phyloP scores from a whole-genome alignment of 345 rosid genomes.

The Combretum micranthum region DNA sequence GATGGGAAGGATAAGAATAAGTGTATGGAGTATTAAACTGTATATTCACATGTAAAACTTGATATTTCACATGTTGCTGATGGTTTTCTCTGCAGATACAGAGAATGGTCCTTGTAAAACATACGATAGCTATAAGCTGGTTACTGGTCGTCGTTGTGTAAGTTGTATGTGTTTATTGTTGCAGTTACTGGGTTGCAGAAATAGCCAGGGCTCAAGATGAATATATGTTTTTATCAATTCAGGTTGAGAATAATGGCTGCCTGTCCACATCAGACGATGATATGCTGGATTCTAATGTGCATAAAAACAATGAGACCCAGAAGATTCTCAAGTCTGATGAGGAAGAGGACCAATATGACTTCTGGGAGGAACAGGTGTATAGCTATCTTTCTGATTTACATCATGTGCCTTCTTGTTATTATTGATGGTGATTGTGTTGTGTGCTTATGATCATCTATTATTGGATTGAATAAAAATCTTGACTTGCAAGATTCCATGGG shows the following conservation, averaged over 20 bases:
- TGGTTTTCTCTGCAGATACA: constrained; percentile 32
- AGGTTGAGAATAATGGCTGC: constrained; percentile 56
- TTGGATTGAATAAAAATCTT: no score
- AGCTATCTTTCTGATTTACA: background rate
- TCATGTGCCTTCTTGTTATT: background rate
- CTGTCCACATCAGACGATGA: constrained; percentile 32
- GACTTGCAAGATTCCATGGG: no score
- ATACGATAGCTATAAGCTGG: constrained; percentile 34
- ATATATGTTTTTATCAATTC: constrained; percentile 27
- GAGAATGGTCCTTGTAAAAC: constrained; percentile 26
- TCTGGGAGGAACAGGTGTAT: constrained; percentile 68
- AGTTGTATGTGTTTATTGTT: constrained; percentile 99
- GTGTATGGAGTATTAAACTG: constrained; percentile 20
- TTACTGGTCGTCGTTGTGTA: constrained; percentile 89
- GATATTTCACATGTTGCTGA: constrained; percentile 11
- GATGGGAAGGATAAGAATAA: constrained; percentile 30
- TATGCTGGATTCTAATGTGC: constrained; percentile 25
- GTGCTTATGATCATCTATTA: no score
- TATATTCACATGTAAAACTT: constrained; percentile 1
- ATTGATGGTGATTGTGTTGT: background rate
- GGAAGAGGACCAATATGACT: constrained; percentile 48
- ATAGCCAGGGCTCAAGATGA: constrained; percentile 45
- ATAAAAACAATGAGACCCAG: constrained; percentile 17
- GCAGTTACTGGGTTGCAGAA: constrained; percentile 31
- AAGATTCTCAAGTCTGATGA: constrained; percentile 23